These are phyloP conservation scores for Amphirosellinia nigrospora DNA, from an alignment of 495 filamentous ascomycete species.

Conservation along the genomic window DNA sequence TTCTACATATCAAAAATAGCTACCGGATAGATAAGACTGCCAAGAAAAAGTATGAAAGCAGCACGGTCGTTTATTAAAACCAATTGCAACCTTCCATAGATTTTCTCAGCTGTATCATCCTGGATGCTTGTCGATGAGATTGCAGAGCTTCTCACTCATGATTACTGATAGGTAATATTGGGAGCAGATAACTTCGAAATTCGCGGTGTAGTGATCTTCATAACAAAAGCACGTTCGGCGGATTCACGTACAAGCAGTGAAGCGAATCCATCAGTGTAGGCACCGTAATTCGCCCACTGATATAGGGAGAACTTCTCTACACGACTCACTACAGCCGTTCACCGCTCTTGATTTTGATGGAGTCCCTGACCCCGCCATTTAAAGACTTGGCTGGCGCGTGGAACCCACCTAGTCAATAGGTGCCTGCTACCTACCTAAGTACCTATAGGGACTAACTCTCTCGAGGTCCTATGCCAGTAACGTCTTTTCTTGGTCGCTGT, in stretches of 20 bases:
- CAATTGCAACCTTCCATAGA: neutral
- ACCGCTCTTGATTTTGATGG: neutral
- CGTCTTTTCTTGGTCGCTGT: too few species aligned
- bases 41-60: neutral
- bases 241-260: neutral
- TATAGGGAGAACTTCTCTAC: neutral
- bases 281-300: slow-evolving; percentile 1
- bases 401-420: too few species aligned
- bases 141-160: neutral
- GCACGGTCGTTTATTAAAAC: neutral
- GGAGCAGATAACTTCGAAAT: neutral
- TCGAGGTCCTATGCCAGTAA: neutral
- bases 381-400: neutral
- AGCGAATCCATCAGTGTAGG: neutral
- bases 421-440: too few species aligned
- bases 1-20: neutral
- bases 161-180: neutral
- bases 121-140: neutral
- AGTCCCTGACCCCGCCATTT: slow-evolving; percentile 6
- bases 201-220: neutral
- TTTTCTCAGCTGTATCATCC: neutral
- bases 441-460: neutral
- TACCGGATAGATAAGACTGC: neutral
- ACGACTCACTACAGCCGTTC: neutral
- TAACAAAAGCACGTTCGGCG: neutral